A percentile compares a stretch with the other conserved stretches of the same genome.
These are phyloP conservation scores for Penicillium sp. DNA, from an alignment of 2,329 filamentous ascomycete genomes.

Conservation along the genomic window DNA sequence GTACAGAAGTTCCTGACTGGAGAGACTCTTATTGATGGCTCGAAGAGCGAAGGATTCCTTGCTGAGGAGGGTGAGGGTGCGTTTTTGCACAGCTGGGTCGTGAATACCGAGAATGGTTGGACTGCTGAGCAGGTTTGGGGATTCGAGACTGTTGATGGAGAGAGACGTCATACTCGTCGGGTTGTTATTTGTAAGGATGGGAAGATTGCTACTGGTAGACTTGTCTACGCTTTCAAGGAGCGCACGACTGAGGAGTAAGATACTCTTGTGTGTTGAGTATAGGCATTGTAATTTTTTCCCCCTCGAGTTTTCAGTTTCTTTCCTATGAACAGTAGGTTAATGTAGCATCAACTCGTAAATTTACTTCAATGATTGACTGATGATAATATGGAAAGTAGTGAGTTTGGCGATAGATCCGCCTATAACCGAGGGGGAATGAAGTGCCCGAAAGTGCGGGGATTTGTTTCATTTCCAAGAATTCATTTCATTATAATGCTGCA, in stretches of 20 bases:
- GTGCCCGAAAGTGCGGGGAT: not conserved
- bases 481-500: not conserved
- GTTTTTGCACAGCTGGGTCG: constrained; percentile 51
- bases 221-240: constrained; percentile 41
- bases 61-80: constrained; percentile 50
- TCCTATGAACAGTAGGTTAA: not conserved
- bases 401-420: not conserved
- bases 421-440: not conserved
- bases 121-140: constrained; percentile 55
- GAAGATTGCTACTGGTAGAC: constrained; percentile 36
- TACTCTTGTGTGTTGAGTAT: not conserved
- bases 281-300: not conserved
- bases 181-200: constrained; percentile 41
- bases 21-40: constrained; percentile 52
- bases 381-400: too few relatives aligned
- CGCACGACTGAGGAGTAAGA: constrained; percentile 6
- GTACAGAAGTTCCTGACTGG: constrained; percentile 41
- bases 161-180: constrained; percentile 44
- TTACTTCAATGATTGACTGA: not conserved
- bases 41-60: constrained; percentile 59
- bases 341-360: not conserved
- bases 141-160: constrained; percentile 44
- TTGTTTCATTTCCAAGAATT: not conserved
- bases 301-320: not conserved
- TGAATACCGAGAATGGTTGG: constrained; percentile 52